Percentiles rank a stretch among this genome's conserved stretches.
phyloP scores from a whole-genome alignment of 805 yeast genomes.

The Wickerhamomyces tratensis region DNA sequence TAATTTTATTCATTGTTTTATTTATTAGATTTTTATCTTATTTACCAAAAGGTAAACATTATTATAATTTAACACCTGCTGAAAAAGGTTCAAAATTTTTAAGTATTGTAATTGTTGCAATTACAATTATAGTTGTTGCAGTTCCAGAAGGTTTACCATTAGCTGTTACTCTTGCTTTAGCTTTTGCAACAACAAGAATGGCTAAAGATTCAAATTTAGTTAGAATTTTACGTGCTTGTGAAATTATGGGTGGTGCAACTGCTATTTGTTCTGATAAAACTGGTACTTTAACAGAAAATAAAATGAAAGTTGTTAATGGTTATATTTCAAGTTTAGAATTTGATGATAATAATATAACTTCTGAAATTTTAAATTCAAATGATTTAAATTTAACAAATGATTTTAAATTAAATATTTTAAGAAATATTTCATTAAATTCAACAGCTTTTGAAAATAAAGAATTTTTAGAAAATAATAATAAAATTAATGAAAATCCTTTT shows the following conservation, averaged over 20 bases:
- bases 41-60: conserved; percentile 42
- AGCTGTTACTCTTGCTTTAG: conserved; percentile 93
- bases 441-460: conserved; percentile 78
- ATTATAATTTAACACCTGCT: conserved; percentile 40
- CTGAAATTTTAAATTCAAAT: conserved; percentile 7
- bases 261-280: conserved; percentile 96
- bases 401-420: conserved; percentile 20
- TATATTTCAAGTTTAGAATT: conserved; percentile 50
- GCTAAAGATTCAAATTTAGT: conserved; percentile 92
- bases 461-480: conserved; percentile 3
- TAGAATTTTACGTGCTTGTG: conserved; percentile 89
- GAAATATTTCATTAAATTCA: conserved; percentile 70
- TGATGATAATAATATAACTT: conserved; percentile 34
- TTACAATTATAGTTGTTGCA: conserved; percentile 92
- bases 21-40: conserved; percentile 65
- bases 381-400: conserved; percentile 6
- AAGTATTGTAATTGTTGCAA: conserved; percentile 81
- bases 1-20: conserved; percentile 69
- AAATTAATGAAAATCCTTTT: conserved; percentile 18
- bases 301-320: conserved; percentile 84
- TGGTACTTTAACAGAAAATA: conserved; percentile 91
- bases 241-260: conserved; percentile 98
- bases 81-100: conserved; percentile 79
- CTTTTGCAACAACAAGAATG: conserved; percentile 98
- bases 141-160: conserved; percentile 99